phyloP scores from a whole-genome alignment of 495 filamentous ascomycete species.

The Cladorrhinum samala region DNA sequence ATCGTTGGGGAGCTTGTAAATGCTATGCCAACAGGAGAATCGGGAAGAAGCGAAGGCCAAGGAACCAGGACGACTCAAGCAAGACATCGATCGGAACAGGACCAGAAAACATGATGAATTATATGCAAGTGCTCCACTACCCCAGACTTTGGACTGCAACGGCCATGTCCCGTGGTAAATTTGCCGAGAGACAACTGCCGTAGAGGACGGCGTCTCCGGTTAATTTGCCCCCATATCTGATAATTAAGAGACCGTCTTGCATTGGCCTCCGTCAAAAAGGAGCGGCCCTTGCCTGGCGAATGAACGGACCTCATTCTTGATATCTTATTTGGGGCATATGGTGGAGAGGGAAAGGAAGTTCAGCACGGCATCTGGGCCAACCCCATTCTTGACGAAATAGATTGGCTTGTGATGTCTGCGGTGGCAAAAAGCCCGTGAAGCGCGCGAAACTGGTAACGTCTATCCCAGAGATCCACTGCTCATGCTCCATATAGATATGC shows the following conservation, averaged over 20 bases:
- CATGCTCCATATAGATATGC: background rate
- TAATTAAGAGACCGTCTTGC: background rate
- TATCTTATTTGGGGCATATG: background rate
- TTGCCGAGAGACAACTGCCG: background rate
- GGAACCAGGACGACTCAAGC: background rate
- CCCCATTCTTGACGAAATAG: background rate
- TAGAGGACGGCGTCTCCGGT: background rate
- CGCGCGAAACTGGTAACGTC: background rate
- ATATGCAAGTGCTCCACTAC: constrained; percentile 1
- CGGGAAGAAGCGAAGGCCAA: constrained; percentile 12
- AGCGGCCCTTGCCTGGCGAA: no score
- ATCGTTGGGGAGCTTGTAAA: background rate
- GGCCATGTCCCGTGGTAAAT: background rate
- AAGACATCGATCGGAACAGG: background rate
- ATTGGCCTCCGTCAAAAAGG: background rate
- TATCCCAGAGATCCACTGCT: background rate
- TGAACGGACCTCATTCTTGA: background rate
- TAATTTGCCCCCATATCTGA: background rate
- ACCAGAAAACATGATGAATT: background rate
- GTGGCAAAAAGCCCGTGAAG: background rate
- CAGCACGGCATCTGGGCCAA: background rate
- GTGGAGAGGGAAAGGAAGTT: background rate
- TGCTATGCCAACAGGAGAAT: background rate
- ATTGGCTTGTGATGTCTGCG: background rate
- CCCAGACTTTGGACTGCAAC: background rate